These are phyloP conservation scores for Aspergillus pseudoviridinutans DNA, from an alignment of 2,329 filamentous ascomycete genomes.

Conservation along the genomic window DNA sequence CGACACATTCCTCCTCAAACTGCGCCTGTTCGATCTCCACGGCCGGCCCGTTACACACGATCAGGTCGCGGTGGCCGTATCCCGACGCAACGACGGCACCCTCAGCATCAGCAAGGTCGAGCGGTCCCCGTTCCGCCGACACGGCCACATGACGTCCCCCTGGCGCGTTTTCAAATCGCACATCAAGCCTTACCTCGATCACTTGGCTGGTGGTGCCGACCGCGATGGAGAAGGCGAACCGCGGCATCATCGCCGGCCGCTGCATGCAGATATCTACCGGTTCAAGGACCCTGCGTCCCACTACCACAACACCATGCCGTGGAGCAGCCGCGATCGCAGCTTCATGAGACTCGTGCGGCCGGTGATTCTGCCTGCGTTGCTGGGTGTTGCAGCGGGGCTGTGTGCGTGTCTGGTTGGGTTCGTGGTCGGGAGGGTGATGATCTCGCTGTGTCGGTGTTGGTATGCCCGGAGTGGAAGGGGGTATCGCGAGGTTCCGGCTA, in stretches of 20 bases:
- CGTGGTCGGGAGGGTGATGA: conserved; percentile 25
- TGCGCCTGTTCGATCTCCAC: conserved; percentile 22
- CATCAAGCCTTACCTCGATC: neutral
- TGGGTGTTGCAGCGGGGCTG: conserved; percentile 36
- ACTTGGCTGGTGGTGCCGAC: neutral
- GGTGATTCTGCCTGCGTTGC: conserved; percentile 36
- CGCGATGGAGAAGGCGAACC: neutral
- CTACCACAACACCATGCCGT: conserved; percentile 17
- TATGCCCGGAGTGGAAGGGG: conserved; percentile 6
- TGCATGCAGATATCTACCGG: conserved; percentile 15
- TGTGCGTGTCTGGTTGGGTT: conserved; percentile 37
- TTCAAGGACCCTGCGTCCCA: conserved; percentile 10
- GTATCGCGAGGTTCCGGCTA: neutral
- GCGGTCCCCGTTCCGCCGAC: conserved; percentile 15
- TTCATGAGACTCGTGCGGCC: conserved; percentile 30
- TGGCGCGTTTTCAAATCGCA: neutral
- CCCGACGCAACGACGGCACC: conserved; percentile 20
- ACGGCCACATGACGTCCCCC: neutral
- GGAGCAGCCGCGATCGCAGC: conserved; percentile 15
- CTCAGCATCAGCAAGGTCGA: conserved; percentile 26
- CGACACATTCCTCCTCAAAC: conserved; percentile 19
- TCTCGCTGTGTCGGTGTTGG: conserved; percentile 12
- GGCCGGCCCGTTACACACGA: conserved; percentile 24
- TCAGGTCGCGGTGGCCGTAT: conserved; percentile 26
- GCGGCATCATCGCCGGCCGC: conserved; percentile 11